A percentile compares a stretch with the other conserved stretches of the same genome.
phyloP scores from a whole-genome alignment of 2,329 filamentous ascomycete species.

The Tolypocladium tundrense region DNA sequence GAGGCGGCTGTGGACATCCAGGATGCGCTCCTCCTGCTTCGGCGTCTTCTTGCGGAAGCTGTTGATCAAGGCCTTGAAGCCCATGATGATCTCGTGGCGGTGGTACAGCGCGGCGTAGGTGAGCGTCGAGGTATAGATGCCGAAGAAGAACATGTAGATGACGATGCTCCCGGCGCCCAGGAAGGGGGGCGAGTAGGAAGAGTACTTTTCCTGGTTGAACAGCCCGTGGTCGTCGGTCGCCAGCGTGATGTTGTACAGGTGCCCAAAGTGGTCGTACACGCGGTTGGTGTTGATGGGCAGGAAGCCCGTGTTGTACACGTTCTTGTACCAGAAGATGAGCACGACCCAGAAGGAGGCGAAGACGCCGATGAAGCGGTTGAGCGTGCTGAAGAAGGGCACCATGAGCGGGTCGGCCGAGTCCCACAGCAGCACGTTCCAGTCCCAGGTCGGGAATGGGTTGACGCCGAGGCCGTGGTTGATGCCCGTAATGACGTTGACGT shows the following conservation, averaged over 20 bases:
- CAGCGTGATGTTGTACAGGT: conserved; percentile 34
- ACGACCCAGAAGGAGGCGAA: conserved; percentile 45
- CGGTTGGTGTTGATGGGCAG: conserved; percentile 41
- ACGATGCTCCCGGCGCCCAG: conserved; percentile 37
- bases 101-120: conserved; percentile 42
- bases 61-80: conserved; percentile 35
- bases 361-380: conserved; percentile 51
- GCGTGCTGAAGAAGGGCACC: conserved; percentile 46
- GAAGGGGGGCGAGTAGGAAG: conserved; percentile 40
- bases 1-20: conserved; percentile 38
- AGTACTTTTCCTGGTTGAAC: conserved; percentile 35
- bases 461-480: conserved; percentile 34
- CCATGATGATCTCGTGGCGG: conserved; percentile 37
- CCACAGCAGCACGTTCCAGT: conserved; percentile 37
- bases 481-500: conserved; percentile 31
- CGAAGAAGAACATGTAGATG: conserved; percentile 47
- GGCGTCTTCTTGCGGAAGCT: conserved; percentile 30
- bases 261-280: conserved; percentile 38
- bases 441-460: conserved; percentile 35
- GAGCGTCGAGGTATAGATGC: conserved; percentile 40
- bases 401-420: conserved; percentile 33
- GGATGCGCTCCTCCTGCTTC: conserved; percentile 21
- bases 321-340: conserved; percentile 47
- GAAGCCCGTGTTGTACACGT: conserved; percentile 46
- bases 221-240: conserved; percentile 31